Evolutionary conservation across 2,329 filamentous ascomycete species (phyloP).

Genomic region (Cercospora beticola): DNA sequence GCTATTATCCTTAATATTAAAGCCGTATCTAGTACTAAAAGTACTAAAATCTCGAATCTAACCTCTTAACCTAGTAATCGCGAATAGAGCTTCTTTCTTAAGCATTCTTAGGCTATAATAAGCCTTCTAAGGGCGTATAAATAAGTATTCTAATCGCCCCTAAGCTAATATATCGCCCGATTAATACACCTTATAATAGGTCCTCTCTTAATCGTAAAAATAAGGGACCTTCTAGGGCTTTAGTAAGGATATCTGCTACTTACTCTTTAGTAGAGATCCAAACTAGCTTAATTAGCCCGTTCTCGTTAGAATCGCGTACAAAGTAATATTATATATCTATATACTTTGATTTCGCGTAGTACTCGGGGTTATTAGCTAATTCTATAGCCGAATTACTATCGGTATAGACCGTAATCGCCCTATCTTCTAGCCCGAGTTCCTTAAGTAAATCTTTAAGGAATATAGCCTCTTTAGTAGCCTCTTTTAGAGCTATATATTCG

Average conservation of each 20-base stretch:
- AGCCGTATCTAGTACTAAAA: not conserved
- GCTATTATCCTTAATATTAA: not conserved
- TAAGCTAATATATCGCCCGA: not conserved
- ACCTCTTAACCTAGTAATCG: not conserved
- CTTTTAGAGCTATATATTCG: constrained; percentile 16
- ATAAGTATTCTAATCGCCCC: not conserved
- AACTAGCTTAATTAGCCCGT: not conserved
- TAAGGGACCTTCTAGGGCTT: not conserved
- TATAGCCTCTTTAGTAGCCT: constrained; percentile 8
- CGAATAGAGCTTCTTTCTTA: not conserved
- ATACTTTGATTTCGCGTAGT: constrained; percentile 12
- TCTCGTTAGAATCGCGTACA: not conserved
- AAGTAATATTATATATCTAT: constrained; percentile 17
- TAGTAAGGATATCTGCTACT: constrained; percentile 12
- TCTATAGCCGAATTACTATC: constrained; percentile 9
- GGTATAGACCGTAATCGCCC: constrained; percentile 1
- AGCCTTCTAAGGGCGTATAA: not conserved
- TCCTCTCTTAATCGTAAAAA: not conserved
- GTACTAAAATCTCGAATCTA: not conserved
- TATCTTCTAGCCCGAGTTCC: constrained; percentile 4
- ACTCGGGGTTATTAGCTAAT: constrained; percentile 8
- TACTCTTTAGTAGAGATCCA: not conserved
- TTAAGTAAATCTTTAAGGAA: constrained; percentile 17
- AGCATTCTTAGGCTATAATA: not conserved
- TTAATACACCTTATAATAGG: not conserved